Evolutionary conservation across 2,329 filamentous ascomycete genomes (phyloP).

Genomic region (Coniochaeta prunicola): DNA sequence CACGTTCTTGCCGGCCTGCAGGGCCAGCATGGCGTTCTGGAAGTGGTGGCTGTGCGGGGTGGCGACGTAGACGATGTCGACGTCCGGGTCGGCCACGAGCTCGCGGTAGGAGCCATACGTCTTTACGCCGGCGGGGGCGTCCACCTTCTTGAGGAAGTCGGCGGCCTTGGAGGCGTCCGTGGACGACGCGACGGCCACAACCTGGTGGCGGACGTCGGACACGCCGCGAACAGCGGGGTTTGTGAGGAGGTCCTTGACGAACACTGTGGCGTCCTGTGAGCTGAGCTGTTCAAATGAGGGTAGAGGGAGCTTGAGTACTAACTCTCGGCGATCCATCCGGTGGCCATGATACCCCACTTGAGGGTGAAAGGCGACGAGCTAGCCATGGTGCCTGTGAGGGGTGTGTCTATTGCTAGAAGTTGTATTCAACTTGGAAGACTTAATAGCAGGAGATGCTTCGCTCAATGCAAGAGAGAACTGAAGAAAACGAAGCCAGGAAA

Average conservation of each 20-base stretch:
- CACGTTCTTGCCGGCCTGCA: conserved; percentile 79
- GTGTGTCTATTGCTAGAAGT: background rate
- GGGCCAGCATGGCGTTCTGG: conserved; percentile 79
- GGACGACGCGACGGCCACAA: conserved; percentile 76
- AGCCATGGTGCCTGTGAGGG: conserved; percentile 9
- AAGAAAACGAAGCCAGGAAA: background rate
- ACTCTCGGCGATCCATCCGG: conserved; percentile 52
- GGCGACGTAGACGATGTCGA: conserved; percentile 84
- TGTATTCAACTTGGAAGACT: background rate
- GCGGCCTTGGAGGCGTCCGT: conserved; percentile 61
- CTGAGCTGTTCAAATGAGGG: background rate
- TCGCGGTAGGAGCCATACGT: conserved; percentile 78
- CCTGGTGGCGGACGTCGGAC: conserved; percentile 65
- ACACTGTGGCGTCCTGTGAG: conserved; percentile 31
- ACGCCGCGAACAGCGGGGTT: conserved; percentile 65
- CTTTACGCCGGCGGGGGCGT: conserved; percentile 59
- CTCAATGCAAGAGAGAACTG: background rate
- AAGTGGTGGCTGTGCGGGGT: conserved; percentile 92
- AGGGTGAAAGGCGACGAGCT: conserved; percentile 36
- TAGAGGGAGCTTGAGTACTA: conserved; percentile 16
- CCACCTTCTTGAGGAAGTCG: conserved; percentile 64
- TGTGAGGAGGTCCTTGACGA: conserved; percentile 71
- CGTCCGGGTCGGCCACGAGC: conserved; percentile 67
- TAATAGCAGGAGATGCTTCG: too few relatives aligned
- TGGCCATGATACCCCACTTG: conserved; percentile 56